Base-by-base conservation (phyloP, 192 early-diverging fungal species). In the Coemansia javaensis region DNA sequence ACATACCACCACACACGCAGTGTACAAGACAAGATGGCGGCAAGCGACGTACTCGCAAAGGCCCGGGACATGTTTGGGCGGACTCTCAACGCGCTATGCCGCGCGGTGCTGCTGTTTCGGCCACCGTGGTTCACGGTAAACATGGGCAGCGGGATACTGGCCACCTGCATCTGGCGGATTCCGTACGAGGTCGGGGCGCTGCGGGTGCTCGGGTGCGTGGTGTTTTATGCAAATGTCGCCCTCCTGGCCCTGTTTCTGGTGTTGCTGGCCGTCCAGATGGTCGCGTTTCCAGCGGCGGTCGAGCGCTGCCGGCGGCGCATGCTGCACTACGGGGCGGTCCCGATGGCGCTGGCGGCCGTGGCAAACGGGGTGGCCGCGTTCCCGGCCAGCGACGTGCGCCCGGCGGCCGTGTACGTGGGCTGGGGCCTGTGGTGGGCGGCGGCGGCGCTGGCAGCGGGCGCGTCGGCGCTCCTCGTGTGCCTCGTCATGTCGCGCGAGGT, bases 71-170 rank as follows among this genome's bases (percentile, higher is more conserved):
- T n/a, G n/a, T 56, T 45, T 27, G 13, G 39, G 16, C 45, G 31
- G 3, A 36, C 47, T 17, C 13, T 56, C n/a, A 27, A 47, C 15
- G 11, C 23, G 16, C 38, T 36, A 20, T 30, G 22, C n/a, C 36
- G 61, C 25, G 40, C 61, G 4, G 37, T 66, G 15, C 43, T 36
- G 9, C 59, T 68, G 51, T 80, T 80, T 34, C 75, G 66, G 47
- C 78, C 78, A 5, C 66, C 66, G 13, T 80, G 75, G 75, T 80
- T 77, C 33, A 63, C 66, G 7, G 38, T 80, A 0, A 52, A 35
- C 12, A 77, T 77, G 74, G 75, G 78, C 17, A 80, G 70, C 20
- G 78, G 78, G 4, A 56, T 77, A 5, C 48, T 80, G 0, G 62
- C 75, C 4, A 55, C 36, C 9, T 40, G 58, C 28, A 53, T 80